phyloP scores from a whole-genome alignment of 148 eudicot species.

The Silene conica region DNA sequence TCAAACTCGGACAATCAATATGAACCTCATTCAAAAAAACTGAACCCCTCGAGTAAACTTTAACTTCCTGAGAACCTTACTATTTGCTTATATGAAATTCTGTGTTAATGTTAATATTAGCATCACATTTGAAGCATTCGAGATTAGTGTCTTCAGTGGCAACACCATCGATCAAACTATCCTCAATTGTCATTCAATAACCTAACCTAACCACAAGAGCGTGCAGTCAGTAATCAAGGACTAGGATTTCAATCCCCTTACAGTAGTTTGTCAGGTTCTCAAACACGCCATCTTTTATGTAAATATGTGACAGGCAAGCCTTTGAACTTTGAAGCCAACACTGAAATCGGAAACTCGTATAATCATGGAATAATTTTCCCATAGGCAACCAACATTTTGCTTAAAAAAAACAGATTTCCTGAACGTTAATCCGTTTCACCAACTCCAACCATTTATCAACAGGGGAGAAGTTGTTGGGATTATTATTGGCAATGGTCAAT shows the following conservation, averaged over 20 bases:
- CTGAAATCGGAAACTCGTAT: constrained; percentile 7
- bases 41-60: not conserved
- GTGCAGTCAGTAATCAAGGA: constrained; percentile 4
- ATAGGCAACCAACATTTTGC: not conserved
- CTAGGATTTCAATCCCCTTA: constrained; percentile 3
- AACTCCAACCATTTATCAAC: constrained; percentile 6
- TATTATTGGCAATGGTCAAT: not conserved
- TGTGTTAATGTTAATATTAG: not conserved
- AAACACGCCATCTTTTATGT: not conserved
- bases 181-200: too few species aligned
- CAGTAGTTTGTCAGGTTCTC: constrained; percentile 4
- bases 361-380: not conserved
- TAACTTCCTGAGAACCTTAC: constrained; percentile 3
- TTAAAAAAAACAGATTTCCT: not conserved
- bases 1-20: constrained; percentile 1
- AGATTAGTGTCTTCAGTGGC: constrained; percentile 9
- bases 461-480: not conserved
- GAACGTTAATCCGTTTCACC: not conserved
- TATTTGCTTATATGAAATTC: not conserved
- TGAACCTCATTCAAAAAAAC: not conserved
- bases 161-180: not conserved
- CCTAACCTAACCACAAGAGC: too few species aligned
- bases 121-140: not conserved
- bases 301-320: constrained; percentile 3
- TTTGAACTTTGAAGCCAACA: constrained; percentile 1